Evolutionary conservation across 108 stramenopile genomes (phyloP), one percentile per base, ranked within the genome.

Genomic region (Seminavis robusta): DNA sequence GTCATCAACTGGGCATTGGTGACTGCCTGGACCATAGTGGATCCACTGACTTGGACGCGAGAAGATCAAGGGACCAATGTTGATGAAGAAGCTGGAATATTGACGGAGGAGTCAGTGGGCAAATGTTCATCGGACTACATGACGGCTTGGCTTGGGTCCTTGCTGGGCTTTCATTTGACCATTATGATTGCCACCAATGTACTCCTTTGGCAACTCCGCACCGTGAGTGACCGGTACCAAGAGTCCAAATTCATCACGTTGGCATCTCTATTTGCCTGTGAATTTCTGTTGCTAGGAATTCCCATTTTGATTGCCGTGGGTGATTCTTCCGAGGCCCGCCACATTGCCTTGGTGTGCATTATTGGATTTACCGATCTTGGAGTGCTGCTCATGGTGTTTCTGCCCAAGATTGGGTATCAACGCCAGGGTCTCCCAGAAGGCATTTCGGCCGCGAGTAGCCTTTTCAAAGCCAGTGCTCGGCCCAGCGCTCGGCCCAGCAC

Each of bases 241-340:
- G 73, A 80, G 49, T 61, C 60, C 33, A 74, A 74, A 33, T 75
- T 61, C 45, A 47, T 74, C 39, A 58, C 64, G 32, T 39, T 72
- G 29, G 74, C 78, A 25, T 67, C 74, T 0, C 33, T 71, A n/a
- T 66, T 62, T 24, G 58, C 66, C 33, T 58, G 56, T 32, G 74
- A 75, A 33, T 21, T 80, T n/a, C 23, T 75, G 30, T 19, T 80
- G 2, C 32, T 80, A 42, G 78, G 78, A 33, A 37, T 72, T 31
- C 74, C 74, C 10, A 49, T 80, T 44, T 37, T 80, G 25, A 24
- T 72, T 44, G 74, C 74, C 10, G 70, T 72, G 4, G 33, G 59
- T 38, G 74, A 72, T 37, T 59, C 33, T 50, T 34, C 48, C 11
- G 58, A 45, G 10, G 71, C 74, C 23, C 40, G 55, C 1, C 23